Conservation (phyloP, 2,329 filamentous ascomycete genomes). For the Colletotrichum phormii region DNA sequence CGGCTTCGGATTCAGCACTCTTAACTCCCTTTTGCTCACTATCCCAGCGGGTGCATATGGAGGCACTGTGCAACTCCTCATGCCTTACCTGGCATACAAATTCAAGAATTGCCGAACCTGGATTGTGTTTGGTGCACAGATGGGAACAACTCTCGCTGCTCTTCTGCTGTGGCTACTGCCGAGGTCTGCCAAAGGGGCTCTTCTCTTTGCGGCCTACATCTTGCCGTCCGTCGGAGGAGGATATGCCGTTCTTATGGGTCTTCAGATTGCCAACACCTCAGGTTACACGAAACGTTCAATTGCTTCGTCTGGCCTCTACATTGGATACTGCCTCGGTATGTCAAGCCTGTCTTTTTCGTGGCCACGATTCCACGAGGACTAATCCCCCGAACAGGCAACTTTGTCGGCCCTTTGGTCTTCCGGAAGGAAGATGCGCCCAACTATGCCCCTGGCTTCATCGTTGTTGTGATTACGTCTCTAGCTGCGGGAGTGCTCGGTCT, state of each 20-base stretch:
- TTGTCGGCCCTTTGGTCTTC: constrained; percentile 57
- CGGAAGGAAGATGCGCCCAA: constrained; percentile 50
- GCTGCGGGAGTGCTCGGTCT: constrained; percentile 49
- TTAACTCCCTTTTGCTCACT: constrained; percentile 55
- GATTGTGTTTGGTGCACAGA: constrained; percentile 52
- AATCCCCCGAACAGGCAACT: constrained; percentile 44
- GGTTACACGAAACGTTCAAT: constrained; percentile 64
- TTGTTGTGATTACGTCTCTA: constrained; percentile 48
- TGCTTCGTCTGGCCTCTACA: constrained; percentile 59
- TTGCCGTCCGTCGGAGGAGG: constrained; percentile 56
- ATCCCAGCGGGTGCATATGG: constrained; percentile 54
- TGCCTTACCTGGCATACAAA: constrained; percentile 54
- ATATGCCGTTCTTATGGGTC: constrained; percentile 62
- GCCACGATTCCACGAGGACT: background rate
- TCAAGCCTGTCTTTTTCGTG: background rate
- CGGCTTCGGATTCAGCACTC: constrained; percentile 55
- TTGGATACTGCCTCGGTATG: constrained; percentile 60
- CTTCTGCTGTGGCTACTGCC: constrained; percentile 58
- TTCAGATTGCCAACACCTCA: constrained; percentile 62
- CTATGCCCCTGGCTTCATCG: constrained; percentile 44
- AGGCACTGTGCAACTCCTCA: constrained; percentile 51
- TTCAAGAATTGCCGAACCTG: constrained; percentile 48
- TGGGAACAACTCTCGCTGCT: constrained; percentile 53
- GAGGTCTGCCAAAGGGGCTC: constrained; percentile 51
- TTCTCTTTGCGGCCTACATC: constrained; percentile 62